Conservation (phyloP, 2,329 filamentous ascomycete genomes). For the Penicillium sp. region DNA sequence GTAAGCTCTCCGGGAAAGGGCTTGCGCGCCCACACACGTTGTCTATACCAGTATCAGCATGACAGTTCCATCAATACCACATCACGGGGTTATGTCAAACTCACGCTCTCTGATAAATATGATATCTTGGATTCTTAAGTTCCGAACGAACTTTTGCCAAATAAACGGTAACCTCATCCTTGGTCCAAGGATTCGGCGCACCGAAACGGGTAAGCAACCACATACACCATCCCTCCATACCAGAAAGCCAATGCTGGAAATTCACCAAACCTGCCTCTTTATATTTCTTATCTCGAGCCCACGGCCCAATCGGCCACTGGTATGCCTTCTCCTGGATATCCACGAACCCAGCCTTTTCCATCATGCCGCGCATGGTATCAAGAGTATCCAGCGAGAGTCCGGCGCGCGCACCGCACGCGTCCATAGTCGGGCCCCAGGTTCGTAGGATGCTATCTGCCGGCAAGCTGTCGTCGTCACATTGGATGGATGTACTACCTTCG, state of each 20-base stretch:
- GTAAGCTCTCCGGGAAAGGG: background rate
- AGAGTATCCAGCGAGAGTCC: background rate
- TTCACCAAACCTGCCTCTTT: conserved; percentile 2
- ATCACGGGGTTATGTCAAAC: background rate
- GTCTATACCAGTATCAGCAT: background rate
- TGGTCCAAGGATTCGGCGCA: conserved; percentile 4
- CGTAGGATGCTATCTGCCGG: background rate
- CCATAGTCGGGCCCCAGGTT: background rate
- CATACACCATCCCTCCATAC: conserved; percentile 5
- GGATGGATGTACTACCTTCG: background rate
- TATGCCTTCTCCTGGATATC: conserved; percentile 4
- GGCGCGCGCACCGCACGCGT: background rate
- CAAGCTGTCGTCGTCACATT: background rate
- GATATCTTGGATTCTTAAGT: conserved; percentile 1
- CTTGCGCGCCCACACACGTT: conserved; percentile 9
- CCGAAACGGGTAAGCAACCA: conserved; percentile 7
- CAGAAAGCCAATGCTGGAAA: conserved; percentile 5
- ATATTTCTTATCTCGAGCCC: background rate
- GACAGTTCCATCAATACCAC: background rate
- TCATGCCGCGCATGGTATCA: background rate
- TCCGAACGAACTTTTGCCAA: conserved; percentile 7
- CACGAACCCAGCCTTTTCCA: background rate
- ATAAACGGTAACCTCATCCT: conserved; percentile 9
- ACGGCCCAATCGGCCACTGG: conserved; percentile 6
- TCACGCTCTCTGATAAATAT: conserved; percentile 7